Conservation (phyloP, 495 filamentous ascomycete species). For the Apodospora peruviana region DNA sequence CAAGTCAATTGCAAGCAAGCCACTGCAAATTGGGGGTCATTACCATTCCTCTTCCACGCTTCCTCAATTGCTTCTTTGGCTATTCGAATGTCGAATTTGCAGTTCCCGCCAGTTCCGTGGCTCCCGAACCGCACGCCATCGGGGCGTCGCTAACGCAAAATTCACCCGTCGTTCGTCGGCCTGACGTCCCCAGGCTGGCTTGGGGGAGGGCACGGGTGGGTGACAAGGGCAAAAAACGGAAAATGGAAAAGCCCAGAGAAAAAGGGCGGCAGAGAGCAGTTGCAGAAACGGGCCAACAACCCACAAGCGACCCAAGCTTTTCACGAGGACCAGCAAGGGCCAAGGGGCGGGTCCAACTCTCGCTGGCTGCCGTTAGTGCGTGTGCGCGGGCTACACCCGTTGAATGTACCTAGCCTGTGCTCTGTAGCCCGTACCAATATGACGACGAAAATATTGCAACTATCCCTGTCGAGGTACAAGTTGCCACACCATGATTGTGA, state of each 20-base stretch:
- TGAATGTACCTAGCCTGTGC: neutral
- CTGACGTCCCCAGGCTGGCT: neutral
- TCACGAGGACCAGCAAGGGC: too few species aligned
- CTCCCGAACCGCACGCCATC: constrained; percentile 5
- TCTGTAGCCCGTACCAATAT: constrained; percentile 16
- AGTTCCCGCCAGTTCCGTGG: constrained; percentile 13
- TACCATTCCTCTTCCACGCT: too few species aligned
- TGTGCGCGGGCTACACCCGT: constrained; percentile 14
- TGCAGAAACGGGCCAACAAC: too few species aligned
- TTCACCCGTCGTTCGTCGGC: neutral
- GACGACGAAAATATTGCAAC: constrained; percentile 23
- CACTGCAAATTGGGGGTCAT: too few species aligned
- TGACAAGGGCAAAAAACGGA: too few species aligned
- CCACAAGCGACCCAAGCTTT: too few species aligned
- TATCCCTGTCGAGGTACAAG: constrained; percentile 7
- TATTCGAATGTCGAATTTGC: constrained; percentile 4
- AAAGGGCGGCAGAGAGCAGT: too few species aligned
- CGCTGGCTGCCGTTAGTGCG: constrained; percentile 13
- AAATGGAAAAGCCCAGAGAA: too few species aligned
- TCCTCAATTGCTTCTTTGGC: too few species aligned
- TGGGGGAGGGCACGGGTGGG: neutral
- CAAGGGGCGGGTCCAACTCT: too few species aligned
- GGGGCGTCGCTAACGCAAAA: constrained; percentile 8
- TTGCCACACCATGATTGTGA: neutral
- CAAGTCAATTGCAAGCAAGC: too few species aligned